Conservation (phyloP, 805 yeast genomes). For the Saccharomycopsis javanensis region DNA sequence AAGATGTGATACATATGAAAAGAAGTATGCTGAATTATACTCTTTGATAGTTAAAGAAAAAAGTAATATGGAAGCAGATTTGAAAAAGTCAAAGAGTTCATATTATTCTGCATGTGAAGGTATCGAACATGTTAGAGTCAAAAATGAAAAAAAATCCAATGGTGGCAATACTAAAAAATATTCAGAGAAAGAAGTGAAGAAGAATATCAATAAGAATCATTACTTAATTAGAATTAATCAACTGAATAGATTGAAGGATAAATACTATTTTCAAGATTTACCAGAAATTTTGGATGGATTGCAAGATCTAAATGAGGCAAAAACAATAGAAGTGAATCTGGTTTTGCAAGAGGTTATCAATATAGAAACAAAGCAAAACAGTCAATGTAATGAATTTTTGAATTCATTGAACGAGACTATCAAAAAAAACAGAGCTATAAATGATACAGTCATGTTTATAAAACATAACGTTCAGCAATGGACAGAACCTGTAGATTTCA, state of each 20-base stretch:
- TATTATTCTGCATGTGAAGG: slow-evolving; percentile 74
- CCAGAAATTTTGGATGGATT: slow-evolving; percentile 81
- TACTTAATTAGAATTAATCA: slow-evolving; percentile 73
- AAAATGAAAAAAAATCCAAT: slow-evolving; percentile 43
- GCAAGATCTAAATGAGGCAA: slow-evolving; percentile 75
- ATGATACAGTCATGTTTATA: slow-evolving; percentile 85
- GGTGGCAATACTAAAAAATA: slow-evolving; percentile 29
- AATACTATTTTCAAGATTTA: slow-evolving; percentile 82
- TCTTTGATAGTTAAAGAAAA: slow-evolving; percentile 44
- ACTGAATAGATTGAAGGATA: slow-evolving; percentile 87
- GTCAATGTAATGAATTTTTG: slow-evolving; percentile 34
- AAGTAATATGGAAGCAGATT: slow-evolving; percentile 43
- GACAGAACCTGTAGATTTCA: slow-evolving; percentile 81
- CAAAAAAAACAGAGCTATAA: slow-evolving; percentile 56
- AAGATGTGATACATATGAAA: slow-evolving; percentile 44
- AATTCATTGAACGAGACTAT: slow-evolving; percentile 46
- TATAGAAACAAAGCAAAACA: slow-evolving; percentile 49
- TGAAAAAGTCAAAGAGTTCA: slow-evolving; percentile 55
- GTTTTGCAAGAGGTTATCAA: slow-evolving; percentile 52
- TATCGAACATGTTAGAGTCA: slow-evolving; percentile 74
- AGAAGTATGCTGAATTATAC: slow-evolving; percentile 48
- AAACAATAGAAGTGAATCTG: slow-evolving; percentile 62
- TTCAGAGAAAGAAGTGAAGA: slow-evolving; percentile 57
- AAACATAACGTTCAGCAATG: slow-evolving; percentile 73
- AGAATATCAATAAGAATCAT: slow-evolving; percentile 81